Evolutionary conservation across 345 rosid species (phyloP).

Genomic region (Salix arbutifolia): DNA sequence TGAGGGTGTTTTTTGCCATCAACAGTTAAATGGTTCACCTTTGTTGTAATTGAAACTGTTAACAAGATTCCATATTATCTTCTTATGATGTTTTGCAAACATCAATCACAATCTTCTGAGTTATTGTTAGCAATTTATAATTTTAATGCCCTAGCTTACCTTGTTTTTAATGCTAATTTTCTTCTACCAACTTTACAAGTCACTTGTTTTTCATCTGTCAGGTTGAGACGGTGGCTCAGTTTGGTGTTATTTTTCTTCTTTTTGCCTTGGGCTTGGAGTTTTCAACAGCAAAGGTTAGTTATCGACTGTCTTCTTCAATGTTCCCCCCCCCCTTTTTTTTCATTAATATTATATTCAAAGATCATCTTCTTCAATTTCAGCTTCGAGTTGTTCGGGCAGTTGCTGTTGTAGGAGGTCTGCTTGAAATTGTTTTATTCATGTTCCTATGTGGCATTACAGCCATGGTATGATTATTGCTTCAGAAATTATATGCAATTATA

Average conservation of each 20-base stretch:
- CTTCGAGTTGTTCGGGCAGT: constrained; percentile 92
- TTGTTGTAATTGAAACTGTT: constrained; percentile 1
- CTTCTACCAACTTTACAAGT: background rate
- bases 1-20: background rate
- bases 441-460: constrained; percentile 82
- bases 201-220: constrained; percentile 20
- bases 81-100: background rate
- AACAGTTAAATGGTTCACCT: background rate
- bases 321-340: background rate
- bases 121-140: background rate
- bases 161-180: background rate
- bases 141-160: background rate
- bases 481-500: background rate
- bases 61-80: background rate
- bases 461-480: constrained; percentile 43
- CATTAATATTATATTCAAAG: background rate
- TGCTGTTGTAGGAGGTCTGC: constrained; percentile 86
- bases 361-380: constrained; percentile 40
- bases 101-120: background rate
- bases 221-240: constrained; percentile 99
- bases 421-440: constrained; percentile 86
- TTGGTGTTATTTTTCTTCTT: constrained; percentile 95
- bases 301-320: background rate
- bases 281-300: constrained; percentile 67
- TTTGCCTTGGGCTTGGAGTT: constrained; percentile 92